Evolutionary conservation across 495 filamentous ascomycete species (phyloP), one percentile per base, ranked within the genome.

Genomic region (Aspergillus nidulans): DNA sequence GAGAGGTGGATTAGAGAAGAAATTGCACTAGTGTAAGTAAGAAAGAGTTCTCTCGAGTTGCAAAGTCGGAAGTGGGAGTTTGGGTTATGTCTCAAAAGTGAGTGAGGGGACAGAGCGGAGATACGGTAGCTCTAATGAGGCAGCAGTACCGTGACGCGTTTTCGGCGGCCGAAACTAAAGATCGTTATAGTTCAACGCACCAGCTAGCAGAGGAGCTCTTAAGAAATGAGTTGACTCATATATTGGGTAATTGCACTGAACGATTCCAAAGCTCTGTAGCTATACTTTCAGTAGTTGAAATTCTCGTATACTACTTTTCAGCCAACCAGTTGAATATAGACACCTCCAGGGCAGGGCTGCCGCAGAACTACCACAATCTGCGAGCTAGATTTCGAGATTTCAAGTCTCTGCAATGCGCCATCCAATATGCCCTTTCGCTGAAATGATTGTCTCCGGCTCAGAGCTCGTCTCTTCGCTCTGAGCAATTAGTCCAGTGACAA

Each of bases 301-400:
- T 85, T 84, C 66, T 91, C 89, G 67, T 79, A 85, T 18, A 85
- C 56, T 28, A 85, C 76, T 12, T 79, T 76, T 57, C 84, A 18
- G 73, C 69, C 48, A 90, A 65, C 89, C 88, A 91, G 16, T 66
- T 72, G 52, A 85, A 41, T 45, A 91, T 50, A 10, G 63, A 60
- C 56, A 73, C 81, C 57, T 81, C 75, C 66, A 92, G 70, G 28
- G 62, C 66, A 20, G 73, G 68, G 4, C 83, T 80, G 5, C 85
- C 79, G 63, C 89, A 92, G 30, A 89, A 55, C 65, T 87, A 90
- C 74, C 84, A 92, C 45, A 76, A 85, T 70, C 61, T 16, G 70
- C 73, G 34, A 67, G 38, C 8, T 53, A 57, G 16, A 53, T 63
- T 15, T 83, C 61, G 19, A 90, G 57, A 68, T 90, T 83, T 6